These are phyloP conservation scores for Alternaria incomplexa DNA, from an alignment of 2,329 filamentous ascomycete genomes.

Conservation along the genomic window DNA sequence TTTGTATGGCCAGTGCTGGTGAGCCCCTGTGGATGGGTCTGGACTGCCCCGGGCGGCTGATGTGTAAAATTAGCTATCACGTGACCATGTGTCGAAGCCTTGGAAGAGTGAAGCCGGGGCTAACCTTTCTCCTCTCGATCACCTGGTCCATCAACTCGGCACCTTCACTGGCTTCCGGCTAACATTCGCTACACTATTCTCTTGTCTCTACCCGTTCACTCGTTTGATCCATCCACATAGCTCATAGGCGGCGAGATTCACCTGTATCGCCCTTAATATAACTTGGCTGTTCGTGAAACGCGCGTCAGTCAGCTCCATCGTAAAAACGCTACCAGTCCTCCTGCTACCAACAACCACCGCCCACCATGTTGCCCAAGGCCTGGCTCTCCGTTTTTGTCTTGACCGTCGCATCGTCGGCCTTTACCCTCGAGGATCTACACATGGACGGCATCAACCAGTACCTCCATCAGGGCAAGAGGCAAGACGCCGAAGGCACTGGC, in stretches of 20 bases:
- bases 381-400: constrained; percentile 45
- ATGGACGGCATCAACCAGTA: constrained; percentile 46
- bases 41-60: not conserved
- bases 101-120: too few relatives aligned
- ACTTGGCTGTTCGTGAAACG: constrained; percentile 21
- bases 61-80: too few relatives aligned
- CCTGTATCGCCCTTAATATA: constrained; percentile 23
- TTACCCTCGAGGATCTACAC: constrained; percentile 36
- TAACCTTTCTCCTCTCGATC: not conserved
- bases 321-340: constrained; percentile 15
- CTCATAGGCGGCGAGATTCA: constrained; percentile 6
- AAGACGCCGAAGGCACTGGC: constrained; percentile 42
- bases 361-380: constrained; percentile 42
- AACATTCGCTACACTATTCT: constrained; percentile 8
- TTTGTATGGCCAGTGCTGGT: not conserved
- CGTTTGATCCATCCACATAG: constrained; percentile 8
- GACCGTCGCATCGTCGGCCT: constrained; percentile 38
- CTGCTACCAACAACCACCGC: constrained; percentile 16
- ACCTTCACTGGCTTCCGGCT: constrained; percentile 1
- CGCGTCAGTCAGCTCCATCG: constrained; percentile 25
- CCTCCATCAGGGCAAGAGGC: constrained; percentile 43
- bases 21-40: not conserved
- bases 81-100: not conserved
- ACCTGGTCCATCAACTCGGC: not conserved
- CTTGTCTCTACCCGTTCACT: not conserved